These are phyloP conservation scores for Geotrichum phurueaensis DNA, from an alignment of 1,139 yeast species.

Conservation along the genomic window DNA sequence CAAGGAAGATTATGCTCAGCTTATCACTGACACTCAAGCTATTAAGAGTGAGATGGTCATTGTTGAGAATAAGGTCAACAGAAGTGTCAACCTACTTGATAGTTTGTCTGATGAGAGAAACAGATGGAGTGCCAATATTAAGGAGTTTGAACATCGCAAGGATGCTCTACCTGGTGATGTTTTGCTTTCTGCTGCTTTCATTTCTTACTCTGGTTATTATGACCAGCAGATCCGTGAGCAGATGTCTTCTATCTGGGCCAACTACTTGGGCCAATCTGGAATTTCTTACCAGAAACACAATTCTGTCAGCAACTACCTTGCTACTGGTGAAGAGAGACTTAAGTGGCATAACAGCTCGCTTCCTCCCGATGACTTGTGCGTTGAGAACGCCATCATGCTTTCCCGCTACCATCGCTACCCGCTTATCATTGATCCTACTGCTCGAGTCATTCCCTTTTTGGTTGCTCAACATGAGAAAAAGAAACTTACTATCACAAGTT, in stretches of 20 bases:
- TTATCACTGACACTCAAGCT: conserved; percentile 72
- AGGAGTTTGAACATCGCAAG: conserved; percentile 45
- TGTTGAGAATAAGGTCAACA: conserved; percentile 55
- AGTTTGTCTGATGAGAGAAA: conserved; percentile 60
- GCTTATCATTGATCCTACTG: conserved; percentile 69
- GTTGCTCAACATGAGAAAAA: conserved; percentile 31
- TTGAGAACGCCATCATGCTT: conserved; percentile 60
- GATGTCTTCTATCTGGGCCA: conserved; percentile 42
- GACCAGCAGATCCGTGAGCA: conserved; percentile 49
- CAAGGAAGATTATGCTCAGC: conserved; percentile 60
- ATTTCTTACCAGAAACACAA: conserved; percentile 42
- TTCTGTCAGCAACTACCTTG: conserved; percentile 37
- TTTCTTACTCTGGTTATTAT: conserved; percentile 55
- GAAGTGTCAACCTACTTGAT: conserved; percentile 60
- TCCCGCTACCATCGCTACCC: conserved; percentile 43
- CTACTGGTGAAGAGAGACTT: conserved; percentile 40
- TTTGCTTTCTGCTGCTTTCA: conserved; percentile 54
- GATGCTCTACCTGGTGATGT: conserved; percentile 58
- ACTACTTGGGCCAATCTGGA: conserved; percentile 36
- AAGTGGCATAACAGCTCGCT: conserved; percentile 53
- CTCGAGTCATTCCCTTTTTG: conserved; percentile 43
- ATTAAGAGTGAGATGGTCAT: conserved; percentile 63
- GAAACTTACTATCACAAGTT: conserved; percentile 56
- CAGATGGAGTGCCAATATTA: conserved; percentile 67
- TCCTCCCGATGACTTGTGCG: conserved; percentile 51